These are phyloP conservation scores for Lactarius hengduanensis DNA, from an alignment of 768 basidiomycete species.

Conservation along the genomic window DNA sequence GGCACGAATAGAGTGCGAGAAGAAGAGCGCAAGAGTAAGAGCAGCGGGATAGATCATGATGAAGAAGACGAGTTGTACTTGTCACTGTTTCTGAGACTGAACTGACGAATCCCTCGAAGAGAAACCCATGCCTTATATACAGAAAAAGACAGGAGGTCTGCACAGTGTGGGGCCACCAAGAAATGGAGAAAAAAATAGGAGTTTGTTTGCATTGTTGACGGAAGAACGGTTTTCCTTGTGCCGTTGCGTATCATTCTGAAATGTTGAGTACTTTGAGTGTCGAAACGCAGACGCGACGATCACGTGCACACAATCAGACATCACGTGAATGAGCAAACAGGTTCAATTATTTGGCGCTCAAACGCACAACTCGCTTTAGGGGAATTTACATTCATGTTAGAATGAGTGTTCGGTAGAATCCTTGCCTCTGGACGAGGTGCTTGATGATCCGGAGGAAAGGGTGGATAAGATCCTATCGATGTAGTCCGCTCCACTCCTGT, in stretches of 20 bases:
- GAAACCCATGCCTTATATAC: neutral
- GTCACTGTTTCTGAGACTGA: neutral
- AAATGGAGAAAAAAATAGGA: neutral
- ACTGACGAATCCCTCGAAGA: neutral
- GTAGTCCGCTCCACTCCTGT: constrained; percentile 88
- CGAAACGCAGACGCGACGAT: neutral
- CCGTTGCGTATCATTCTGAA: neutral
- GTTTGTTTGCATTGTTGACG: neutral
- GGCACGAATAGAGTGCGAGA: neutral
- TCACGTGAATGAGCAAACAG: constrained; percentile 4
- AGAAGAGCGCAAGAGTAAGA: neutral
- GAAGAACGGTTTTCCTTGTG: neutral
- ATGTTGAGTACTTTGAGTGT: neutral
- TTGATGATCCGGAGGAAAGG: constrained; percentile 85
- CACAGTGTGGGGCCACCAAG: neutral
- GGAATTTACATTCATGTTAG: constrained; percentile 35
- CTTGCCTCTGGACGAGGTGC: constrained; percentile 77
- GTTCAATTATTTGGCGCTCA: neutral
- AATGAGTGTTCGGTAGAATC: constrained; percentile 91
- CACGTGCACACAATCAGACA: constrained; percentile 6
- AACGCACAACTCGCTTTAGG: constrained; percentile 1
- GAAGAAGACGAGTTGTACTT: neutral
- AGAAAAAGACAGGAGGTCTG: constrained; percentile 6
- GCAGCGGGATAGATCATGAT: constrained; percentile 1
- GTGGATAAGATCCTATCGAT: constrained; percentile 82